Evolutionary conservation across 768 basidiomycete species (phyloP).

Genomic region (Russula olivacea): DNA sequence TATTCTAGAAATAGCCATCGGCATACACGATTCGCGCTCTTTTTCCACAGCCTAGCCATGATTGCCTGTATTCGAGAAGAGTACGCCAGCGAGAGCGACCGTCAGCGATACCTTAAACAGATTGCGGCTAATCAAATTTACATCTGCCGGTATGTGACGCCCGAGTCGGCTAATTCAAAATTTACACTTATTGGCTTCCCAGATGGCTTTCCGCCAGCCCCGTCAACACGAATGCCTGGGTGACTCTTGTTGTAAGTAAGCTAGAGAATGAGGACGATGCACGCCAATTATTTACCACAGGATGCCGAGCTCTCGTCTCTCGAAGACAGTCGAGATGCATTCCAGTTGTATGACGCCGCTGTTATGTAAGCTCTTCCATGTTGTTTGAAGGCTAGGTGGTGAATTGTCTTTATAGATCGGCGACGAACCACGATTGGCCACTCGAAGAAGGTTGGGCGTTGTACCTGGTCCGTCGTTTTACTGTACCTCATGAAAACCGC

Average conservation of each 20-base stretch:
- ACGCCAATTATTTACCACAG: slow-evolving; percentile 32
- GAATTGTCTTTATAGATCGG: slow-evolving; percentile 38
- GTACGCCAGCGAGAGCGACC: slow-evolving; percentile 33
- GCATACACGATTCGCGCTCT: slow-evolving; percentile 60
- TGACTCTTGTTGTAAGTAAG: slow-evolving; percentile 53
- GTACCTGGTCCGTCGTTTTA: slow-evolving; percentile 43
- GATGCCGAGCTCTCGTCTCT: slow-evolving; percentile 68
- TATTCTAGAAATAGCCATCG: slow-evolving; percentile 43
- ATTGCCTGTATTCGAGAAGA: slow-evolving; percentile 52
- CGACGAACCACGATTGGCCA: slow-evolving; percentile 62
- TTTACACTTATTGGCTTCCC: neutral
- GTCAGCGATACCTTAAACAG: slow-evolving; percentile 46
- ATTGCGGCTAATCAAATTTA: slow-evolving; percentile 55
- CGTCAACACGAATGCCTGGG: slow-evolving; percentile 63
- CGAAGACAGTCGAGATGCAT: slow-evolving; percentile 48
- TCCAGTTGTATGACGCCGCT: slow-evolving; percentile 63
- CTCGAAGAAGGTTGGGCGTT: slow-evolving; percentile 68
- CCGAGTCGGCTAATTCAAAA: neutral
- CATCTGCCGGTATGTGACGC: slow-evolving; percentile 46
- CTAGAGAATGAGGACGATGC: neutral
- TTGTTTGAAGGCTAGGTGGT: neutral
- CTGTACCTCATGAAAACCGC: slow-evolving; percentile 1
- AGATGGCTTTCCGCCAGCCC: slow-evolving; percentile 70
- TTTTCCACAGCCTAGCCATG: slow-evolving; percentile 66
- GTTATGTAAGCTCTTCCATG: slow-evolving; percentile 42